A percentile compares a stretch with the other conserved stretches of the same genome.
Conservation (phyloP, 441 rosid species). For the Jatropha podagrica region DNA sequence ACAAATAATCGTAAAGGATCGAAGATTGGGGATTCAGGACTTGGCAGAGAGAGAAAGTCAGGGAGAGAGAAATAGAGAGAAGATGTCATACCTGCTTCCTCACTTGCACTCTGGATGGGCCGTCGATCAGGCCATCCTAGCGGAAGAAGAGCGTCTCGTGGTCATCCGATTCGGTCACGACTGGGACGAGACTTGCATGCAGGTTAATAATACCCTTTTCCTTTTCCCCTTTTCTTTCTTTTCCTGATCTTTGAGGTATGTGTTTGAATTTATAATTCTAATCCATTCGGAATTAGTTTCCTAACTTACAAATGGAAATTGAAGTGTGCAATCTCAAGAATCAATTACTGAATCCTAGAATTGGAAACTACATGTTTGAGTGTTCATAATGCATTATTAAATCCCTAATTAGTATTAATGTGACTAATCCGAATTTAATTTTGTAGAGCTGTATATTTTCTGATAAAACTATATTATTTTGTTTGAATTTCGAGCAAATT, state of each 20-base stretch:
- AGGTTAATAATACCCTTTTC: slow-evolving; percentile 35
- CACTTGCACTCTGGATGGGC: slow-evolving; percentile 94
- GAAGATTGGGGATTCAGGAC: neutral
- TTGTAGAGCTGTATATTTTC: neutral
- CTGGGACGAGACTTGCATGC: slow-evolving; percentile 97
- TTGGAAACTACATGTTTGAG: neutral
- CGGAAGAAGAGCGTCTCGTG: slow-evolving; percentile 85
- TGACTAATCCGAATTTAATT: neutral
- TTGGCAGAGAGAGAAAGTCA: neutral
- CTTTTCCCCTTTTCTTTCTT: neutral
- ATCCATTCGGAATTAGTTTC: neutral
- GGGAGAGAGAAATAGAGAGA: neutral
- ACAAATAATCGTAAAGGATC: neutral
- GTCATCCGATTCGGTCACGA: slow-evolving; percentile 90
- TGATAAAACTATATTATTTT: neutral
- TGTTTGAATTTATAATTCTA: neutral
- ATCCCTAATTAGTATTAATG: neutral
- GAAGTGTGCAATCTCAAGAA: neutral
- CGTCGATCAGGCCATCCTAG: slow-evolving; percentile 78
- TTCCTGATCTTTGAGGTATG: neutral
- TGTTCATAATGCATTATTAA: neutral
- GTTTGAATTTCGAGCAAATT: too few species aligned
- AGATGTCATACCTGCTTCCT: slow-evolving; percentile 80
- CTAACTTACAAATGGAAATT: too few species aligned
- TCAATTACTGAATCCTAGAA: neutral